Base-by-base conservation (phyloP, 2,329 filamentous ascomycete species). In the Zymoseptoria crescenta region DNA sequence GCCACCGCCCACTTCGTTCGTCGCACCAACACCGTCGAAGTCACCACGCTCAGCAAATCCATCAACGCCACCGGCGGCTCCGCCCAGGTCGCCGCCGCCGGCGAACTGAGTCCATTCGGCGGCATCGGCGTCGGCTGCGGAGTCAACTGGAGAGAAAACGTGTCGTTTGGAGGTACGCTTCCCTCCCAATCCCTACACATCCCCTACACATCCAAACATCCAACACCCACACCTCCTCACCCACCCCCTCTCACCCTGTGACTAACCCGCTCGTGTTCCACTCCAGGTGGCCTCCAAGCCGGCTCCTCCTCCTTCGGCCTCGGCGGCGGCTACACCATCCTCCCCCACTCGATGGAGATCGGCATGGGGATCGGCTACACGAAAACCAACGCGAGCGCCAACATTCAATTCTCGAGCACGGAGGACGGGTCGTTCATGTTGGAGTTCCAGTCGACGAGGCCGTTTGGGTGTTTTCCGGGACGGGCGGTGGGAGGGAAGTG, bases 281-380 rank as follows among this genome's bases (percentile, higher is more conserved):
- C n/a, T n/a, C n/a, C n/a, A n/a, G 64, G 64, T 48, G 64, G 64
- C 6, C 21, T 65, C 1, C 51, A 59, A n/a, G 62, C 58, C 30
- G 64, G 64, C 20, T 62, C 62, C 21, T 21, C 55, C 5, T 59
- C 53, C 49, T 64, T 64, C 49, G 64, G 64, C 8, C 59, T 65
- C n/a, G 64, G 64, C 13, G 62, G 64, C 9, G 64, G 64, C 0
- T 65, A 58, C 52, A 62, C 21, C 7, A 64, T 65, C 30, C 59
- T 57, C 16, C 60, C 58, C 4, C 52, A 56, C 3, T 58, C 54
- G 8, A 56, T 65, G 58, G 52, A 56, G 16, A 52, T 65, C 28
- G 62, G 60, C 3, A 53, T 54, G 10, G 64, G 62, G 3, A 64
- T 65, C 27, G 64, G 64, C 7, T 58, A 64, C 24, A 60, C 58